Base-by-base conservation (phyloP, 2,329 filamentous ascomycete species). In the Lasiodiplodia hormozganensis region DNA sequence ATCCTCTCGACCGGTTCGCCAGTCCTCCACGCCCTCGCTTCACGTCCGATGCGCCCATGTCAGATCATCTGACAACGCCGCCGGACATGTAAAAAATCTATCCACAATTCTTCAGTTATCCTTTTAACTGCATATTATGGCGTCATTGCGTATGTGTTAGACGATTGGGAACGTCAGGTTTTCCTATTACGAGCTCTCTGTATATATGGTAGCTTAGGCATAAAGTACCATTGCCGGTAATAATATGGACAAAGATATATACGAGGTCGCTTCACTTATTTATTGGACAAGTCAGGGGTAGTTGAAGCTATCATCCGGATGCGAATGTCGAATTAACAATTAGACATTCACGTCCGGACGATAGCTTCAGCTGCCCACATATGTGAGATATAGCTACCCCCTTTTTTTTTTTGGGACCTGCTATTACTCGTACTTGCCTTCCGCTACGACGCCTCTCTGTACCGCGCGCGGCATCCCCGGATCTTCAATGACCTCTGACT, bases 131-230 rank as follows among this genome's bases (percentile, higher is more conserved):
- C 28, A 52, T 51, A 12, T 51, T 38, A 52, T 34, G 60, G 60
- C 47, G 47, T 64, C 52, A 64, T 31, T 38, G 43, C 60, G 58
- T 52, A 64, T 64, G 47, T 64, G 60, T 64, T 52, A 52, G 60
- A 64, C 31, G 47, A 64, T 64, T 28, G 25, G 58, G 60, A 38
- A 64, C 23, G 60, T 57, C 51, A n/a, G 52, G 52, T 47, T 47
- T 47, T 47, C 43, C 43, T 21, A 3, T 47, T 21, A 47, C 43
- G 43, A 47, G n/a, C n/a, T 47, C 18, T 47, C 43, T 47, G 43
- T 47, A 47, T 10, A 47, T 10, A 47, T 47, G 18, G 43, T 47
- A 43, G 7, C 10, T 18, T 21, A 21, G 43, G 43, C 43, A 10
- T 3, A 10, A 47, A 47, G 43, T 3, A 21, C 18, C 43, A 18